Base-by-base conservation (phyloP, 2,329 filamentous ascomycete species). In the Pseudogymnoascus sp. region DNA sequence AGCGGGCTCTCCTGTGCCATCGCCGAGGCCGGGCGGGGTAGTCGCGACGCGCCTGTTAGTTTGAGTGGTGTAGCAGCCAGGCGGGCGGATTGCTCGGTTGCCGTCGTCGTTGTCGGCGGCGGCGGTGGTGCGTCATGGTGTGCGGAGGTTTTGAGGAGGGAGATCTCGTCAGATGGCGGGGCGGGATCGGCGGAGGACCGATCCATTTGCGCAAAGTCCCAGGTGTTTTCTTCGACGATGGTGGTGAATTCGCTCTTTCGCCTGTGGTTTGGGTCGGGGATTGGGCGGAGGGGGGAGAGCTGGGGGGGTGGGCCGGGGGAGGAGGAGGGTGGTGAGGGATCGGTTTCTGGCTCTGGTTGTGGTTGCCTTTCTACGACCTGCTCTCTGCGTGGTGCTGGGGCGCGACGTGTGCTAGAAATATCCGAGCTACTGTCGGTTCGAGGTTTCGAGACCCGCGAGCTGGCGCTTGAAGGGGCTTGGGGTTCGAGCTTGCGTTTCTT, bases 1-100 rank as follows among this genome's bases (percentile, higher is more conserved):
- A 87, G 72, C 0, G 84, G 84, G 29, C 80, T 84, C 66, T 85
- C 83, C 59, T 82, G 79, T 9, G 72, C 68, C 3, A 66, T 61
- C 10, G 68, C 65, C 7, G 67, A 66, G 6, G 73, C 66, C 3
- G 72, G 71, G 19, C 70, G 67, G 11, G 72, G 72, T 1, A 74
- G 65, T 10, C 69, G 59, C 13, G 70, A 68, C 15, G 64, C 60
- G n/a, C 29, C 26, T 4, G 23, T 9, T 50, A 35, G 4, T 62
- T 40, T 44, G 50, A 42, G 23, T 26, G 44, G 7, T 37, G 31
- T 19, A 60, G 37, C 13, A 13, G 59, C 61, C 3, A 50, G 19
- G 10, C 56, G 65, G 9, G 66, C 56, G 9, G 63, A 42, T 7
- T 64, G 61, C 4, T 62, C 59, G 15, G 50, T 46, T 6, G 65